phyloP scores from a whole-genome alignment of 2,329 filamentous ascomycete genomes.

The Ophiostoma piceae region DNA sequence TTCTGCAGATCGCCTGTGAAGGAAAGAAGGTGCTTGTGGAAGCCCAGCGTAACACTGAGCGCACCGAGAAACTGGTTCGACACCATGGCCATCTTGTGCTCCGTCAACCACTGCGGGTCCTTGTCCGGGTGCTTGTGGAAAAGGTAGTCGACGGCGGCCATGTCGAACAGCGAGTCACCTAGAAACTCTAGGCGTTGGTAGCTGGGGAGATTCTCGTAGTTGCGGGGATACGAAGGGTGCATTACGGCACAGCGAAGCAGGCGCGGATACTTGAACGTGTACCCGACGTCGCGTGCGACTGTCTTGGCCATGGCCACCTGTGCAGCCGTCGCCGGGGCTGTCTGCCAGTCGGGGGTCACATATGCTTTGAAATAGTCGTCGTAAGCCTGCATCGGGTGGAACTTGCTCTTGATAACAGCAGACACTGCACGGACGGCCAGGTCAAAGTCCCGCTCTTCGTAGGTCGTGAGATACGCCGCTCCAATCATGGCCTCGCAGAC shows the following conservation, averaged over 20 bases:
- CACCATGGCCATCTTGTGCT: conserved; percentile 99
- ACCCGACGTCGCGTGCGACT: conserved; percentile 54
- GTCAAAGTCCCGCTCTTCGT: conserved; percentile 44
- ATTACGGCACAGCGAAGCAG: conserved; percentile 80
- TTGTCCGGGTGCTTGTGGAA: conserved; percentile 70
- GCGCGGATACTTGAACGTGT: conserved; percentile 66
- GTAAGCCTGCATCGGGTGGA: conserved; percentile 66
- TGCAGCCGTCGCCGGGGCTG: conserved; percentile 53
- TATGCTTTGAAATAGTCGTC: conserved; percentile 69
- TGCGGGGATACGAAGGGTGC: conserved; percentile 73
- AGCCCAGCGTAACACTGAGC: conserved; percentile 69
- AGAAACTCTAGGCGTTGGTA: conserved; percentile 92
- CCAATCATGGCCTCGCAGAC: conserved; percentile 93
- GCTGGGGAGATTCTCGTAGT: conserved; percentile 72
- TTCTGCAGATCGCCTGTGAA: conserved; percentile 43
- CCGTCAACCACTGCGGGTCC: conserved; percentile 93
- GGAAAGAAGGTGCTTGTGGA: conserved; percentile 66
- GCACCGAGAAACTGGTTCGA: conserved; percentile 90
- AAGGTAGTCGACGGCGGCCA: conserved; percentile 76
- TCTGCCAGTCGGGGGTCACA: conserved; percentile 65
- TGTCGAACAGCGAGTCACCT: conserved; percentile 82
- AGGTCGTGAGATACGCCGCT: conserved; percentile 60
- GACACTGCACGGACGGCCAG: conserved; percentile 60
- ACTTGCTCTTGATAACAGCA: conserved; percentile 60
- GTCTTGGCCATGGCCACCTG: conserved; percentile 64